A percentile compares a stretch with the other conserved stretches of the same genome.
Conservation (phyloP, 2,329 filamentous ascomycete species). For the Lithohypha guttulata region DNA sequence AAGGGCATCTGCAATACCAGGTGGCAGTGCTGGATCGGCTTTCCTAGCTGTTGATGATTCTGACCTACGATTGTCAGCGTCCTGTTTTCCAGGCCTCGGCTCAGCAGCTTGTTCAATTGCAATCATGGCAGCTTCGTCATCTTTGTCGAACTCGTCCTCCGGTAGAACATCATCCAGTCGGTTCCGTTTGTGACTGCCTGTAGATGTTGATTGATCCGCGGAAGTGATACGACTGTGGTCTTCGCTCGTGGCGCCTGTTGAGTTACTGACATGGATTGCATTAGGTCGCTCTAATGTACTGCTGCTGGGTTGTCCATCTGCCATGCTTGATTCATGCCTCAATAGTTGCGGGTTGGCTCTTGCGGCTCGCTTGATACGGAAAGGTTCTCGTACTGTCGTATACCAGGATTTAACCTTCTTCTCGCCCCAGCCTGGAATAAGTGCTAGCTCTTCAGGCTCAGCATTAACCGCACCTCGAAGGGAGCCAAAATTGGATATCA, state of each 20-base stretch:
- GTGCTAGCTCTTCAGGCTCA: constrained; percentile 68
- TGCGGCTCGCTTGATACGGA: constrained; percentile 62
- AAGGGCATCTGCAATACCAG: constrained; percentile 49
- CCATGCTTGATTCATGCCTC: constrained; percentile 14
- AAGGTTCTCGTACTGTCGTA: constrained; percentile 71
- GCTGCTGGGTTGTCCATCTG: constrained; percentile 14
- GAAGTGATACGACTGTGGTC: no score
- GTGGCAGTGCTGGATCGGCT: constrained; percentile 33
- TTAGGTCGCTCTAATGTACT: constrained; percentile 14
- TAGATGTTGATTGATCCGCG: constrained; percentile 1
- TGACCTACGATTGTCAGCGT: constrained; percentile 9
- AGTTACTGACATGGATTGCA: constrained; percentile 24
- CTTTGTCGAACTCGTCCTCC: constrained; percentile 27
- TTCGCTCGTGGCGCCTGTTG: no score
- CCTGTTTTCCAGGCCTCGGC: constrained; percentile 13
- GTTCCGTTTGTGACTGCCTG: constrained; percentile 14
- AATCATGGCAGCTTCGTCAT: constrained; percentile 38
- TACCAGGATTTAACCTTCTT: constrained; percentile 88
- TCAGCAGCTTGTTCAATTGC: constrained; percentile 21
- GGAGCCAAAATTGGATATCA: constrained; percentile 88
- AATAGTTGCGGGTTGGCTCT: constrained; percentile 36
- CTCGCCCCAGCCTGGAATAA: constrained; percentile 88
- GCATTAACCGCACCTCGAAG: constrained; percentile 80
- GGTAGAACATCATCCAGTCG: constrained; percentile 12
- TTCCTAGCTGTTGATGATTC: constrained; percentile 20